Evolutionary conservation across 768 basidiomycete species (phyloP).

Genomic region (Cystobasidium ongulense): DNA sequence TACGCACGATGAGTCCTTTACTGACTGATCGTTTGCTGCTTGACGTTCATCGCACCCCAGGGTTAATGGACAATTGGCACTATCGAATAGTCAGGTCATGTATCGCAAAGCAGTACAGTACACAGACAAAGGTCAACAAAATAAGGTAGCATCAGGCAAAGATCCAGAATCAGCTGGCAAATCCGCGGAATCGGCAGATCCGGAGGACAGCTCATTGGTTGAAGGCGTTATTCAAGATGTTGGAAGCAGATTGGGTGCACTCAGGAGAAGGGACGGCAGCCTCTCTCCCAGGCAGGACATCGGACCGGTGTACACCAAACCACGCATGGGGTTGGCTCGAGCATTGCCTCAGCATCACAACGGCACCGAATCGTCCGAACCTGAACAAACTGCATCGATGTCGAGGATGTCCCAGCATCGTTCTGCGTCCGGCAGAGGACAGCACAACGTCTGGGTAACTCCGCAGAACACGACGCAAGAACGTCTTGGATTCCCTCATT

Average conservation of each 20-base stretch:
- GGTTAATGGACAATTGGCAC: conserved; percentile 39
- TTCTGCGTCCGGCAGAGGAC: not conserved
- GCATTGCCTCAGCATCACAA: conserved; percentile 8
- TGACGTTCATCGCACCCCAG: not conserved
- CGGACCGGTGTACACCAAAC: not conserved
- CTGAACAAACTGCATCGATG: not conserved
- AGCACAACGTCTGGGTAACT: not conserved
- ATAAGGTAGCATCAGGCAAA: conserved; percentile 11
- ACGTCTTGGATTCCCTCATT: not conserved
- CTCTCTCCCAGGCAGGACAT: not conserved
- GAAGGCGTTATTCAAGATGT: not conserved
- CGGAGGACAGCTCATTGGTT: not conserved
- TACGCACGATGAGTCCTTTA: not conserved
- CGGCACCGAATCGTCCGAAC: not conserved
- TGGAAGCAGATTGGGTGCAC: not conserved
- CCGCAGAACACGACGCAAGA: not conserved
- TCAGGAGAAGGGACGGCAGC: not conserved
- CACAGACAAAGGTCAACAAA: not conserved
- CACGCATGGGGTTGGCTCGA: not conserved
- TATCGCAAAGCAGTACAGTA: conserved; percentile 37
- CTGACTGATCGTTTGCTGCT: not conserved
- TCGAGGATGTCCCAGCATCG: not conserved
- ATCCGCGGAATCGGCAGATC: not conserved
- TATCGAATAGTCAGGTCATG: conserved; percentile 36
- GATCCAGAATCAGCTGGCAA: conserved; percentile 5